Evolutionary conservation across 1,139 yeast species (phyloP), one percentile per base, ranked within the genome.

Genomic region (Pichia sp.): DNA sequence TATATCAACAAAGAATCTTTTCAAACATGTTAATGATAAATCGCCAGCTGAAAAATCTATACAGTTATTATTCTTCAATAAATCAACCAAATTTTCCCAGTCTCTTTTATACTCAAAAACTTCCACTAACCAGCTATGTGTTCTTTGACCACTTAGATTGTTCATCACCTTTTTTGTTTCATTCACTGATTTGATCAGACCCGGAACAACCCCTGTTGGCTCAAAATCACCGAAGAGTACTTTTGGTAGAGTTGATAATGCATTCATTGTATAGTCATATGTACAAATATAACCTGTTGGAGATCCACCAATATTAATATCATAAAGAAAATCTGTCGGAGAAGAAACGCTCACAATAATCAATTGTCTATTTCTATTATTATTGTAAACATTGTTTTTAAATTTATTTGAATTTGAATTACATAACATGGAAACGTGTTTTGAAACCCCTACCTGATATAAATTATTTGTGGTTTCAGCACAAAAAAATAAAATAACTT

Each of bases 381-480:
- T n/a, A n/a, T n/a, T n/a, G n/a, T 1, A 29, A 8, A 11, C 16
- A 16, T 16, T 24, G 4, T 10, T 37, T 29, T 30, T 39, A 5
- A 31, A 11, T 25, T 28, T 41, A 24, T 23, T 37, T 5, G 43
- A 20, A 40, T 39, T 30, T 38, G 47, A 61, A 24, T 74, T 69
- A 47, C 48, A 33, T 31, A 46, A 29, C 48, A 51, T 54, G 31
- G 52, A 70, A 6, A 80, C 75, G 50, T 76, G 79, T 55, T 79
- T 80, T 33, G 81, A 80, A 35, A 80, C 74, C 3, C 82, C 82
- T 16, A 78, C 75, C 58, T 80, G 86, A 57, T 78, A 79, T 77
- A 78, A 75, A 58, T 80, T 78, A 51, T 83, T 65, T 29, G 76
- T 66, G 7, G 84, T 83, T 55, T 80, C 85, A 4, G 83, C 76